phyloP scores from a whole-genome alignment of 805 yeast genomes.

The Ogataea trehalophila region DNA sequence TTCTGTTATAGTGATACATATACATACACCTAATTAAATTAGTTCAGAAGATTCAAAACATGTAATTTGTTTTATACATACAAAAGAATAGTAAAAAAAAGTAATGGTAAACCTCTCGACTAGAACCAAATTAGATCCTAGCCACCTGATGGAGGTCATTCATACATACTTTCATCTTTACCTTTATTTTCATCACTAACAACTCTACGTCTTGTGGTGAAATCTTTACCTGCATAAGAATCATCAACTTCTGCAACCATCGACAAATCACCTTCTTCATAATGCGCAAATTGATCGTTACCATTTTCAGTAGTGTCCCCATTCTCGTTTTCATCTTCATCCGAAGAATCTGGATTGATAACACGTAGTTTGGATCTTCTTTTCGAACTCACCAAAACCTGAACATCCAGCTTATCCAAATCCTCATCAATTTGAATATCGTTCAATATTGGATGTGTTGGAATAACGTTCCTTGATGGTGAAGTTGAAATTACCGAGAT shows the following conservation, averaged over 20 bases:
- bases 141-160: not conserved
- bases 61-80: too few species aligned
- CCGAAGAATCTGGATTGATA: constrained; percentile 49
- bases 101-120: too few species aligned
- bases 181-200: constrained; percentile 26
- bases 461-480: too few species aligned
- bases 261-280: not conserved
- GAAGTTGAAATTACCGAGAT: not conserved
- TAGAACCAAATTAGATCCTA: too few species aligned
- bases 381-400: constrained; percentile 63
- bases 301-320: not conserved
- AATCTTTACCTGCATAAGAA: not conserved
- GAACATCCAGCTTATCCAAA: constrained; percentile 56
- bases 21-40: too few species aligned
- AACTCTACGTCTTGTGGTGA: constrained; percentile 23
- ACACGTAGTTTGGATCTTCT: constrained; percentile 56
- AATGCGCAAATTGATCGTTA: not conserved
- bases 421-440: constrained; percentile 35
- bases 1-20: not conserved
- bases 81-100: too few species aligned
- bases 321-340: constrained; percentile 4
- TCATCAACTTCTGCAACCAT: not conserved
- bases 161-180: constrained; percentile 11
- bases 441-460: constrained; percentile 9
- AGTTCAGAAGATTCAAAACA: too few species aligned